Base-by-base conservation (phyloP, 75 land plant species). In the Pinus taeda region DNA sequence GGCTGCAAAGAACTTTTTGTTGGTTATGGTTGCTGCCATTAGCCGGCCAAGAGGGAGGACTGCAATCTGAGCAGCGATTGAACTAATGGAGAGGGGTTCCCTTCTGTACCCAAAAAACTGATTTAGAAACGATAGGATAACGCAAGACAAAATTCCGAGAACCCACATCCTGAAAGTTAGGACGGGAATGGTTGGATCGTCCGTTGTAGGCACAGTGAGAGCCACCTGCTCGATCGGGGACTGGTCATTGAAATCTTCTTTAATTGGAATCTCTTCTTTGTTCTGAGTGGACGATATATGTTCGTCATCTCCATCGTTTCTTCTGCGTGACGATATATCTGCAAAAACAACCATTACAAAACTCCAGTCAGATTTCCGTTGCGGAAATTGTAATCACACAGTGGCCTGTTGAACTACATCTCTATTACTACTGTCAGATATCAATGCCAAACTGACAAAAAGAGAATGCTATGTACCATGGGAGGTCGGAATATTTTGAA, bases 81-180 rank as follows among this genome's bases (percentile, higher is more conserved):
- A 76, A 15, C 81, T 67, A 58, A 88, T 86, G 49, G 66, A 67
- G 6, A 92, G 83, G 3, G 90, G 94, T 76, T 92, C 85, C 0
- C 88, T 87, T 18, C 94, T 75, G 82, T 79, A 92, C 15, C 75
- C 78, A 86, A 90, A 92, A 81, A 90, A 92, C 17, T 83, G 83
- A 86, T 92, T 92, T 80, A 89, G 85, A 72, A 90, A 89, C 21
- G 81, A 81, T 20, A 92, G 84, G 49, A 92, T 3, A 8, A 81
- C 69, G 75, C 92, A 92, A 8, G 90, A 85, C 7, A 77, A 83
- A 81, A 87, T 55, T 36, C 92, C 94, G n/a, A 92, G 83, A 74
- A 77, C 53, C 92, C 94, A 90, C 60, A 83, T 81, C n/a, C 90
- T 78, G 53, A 45, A 45, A 45, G 53, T 45, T 0, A 12, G 77